Conservation (phyloP, 371 early-diverging fungal genomes). For the Actinomucor elegans region DNA sequence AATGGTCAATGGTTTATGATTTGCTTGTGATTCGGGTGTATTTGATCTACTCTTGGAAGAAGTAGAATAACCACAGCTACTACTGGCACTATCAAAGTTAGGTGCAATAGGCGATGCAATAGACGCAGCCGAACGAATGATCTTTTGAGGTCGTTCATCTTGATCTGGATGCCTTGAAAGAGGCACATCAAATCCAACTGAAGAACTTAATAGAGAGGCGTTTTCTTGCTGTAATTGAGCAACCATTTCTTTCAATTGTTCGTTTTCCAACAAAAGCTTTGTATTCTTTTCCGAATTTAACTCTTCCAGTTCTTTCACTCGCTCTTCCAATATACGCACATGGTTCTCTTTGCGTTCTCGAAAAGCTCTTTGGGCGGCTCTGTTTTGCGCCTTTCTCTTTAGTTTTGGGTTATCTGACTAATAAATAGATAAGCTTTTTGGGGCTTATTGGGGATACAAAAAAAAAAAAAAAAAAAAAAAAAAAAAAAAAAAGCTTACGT, state of each 20-base stretch:
- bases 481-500: slow-evolving; percentile 3
- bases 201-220: slow-evolving; percentile 39
- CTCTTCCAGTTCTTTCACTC: slow-evolving; percentile 63
- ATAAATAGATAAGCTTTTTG: too few species aligned
- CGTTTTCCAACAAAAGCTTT: slow-evolving; percentile 55
- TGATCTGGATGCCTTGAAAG: slow-evolving; percentile 16
- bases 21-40: slow-evolving; percentile 10
- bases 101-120: slow-evolving; percentile 1
- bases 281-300: slow-evolving; percentile 22
- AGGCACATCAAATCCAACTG: slow-evolving; percentile 48
- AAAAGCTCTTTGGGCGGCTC: slow-evolving; percentile 77
- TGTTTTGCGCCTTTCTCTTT: slow-evolving; percentile 71
- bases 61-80: slow-evolving; percentile 4
- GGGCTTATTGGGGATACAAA: neutral
- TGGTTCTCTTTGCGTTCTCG: slow-evolving; percentile 71
- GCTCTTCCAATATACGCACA: slow-evolving; percentile 62
- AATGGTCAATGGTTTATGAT: slow-evolving; percentile 1
- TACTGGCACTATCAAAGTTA: slow-evolving; percentile 10
- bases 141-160: slow-evolving; percentile 24
- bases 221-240: slow-evolving; percentile 48
- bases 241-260: slow-evolving; percentile 45
- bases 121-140: slow-evolving; percentile 10
- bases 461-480: neutral
- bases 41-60: slow-evolving; percentile 16
- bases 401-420: slow-evolving; percentile 35